Evolutionary conservation across 1,284 basidiomycete genomes (phyloP).

Genomic region (Ustilago shanxiensis): DNA sequence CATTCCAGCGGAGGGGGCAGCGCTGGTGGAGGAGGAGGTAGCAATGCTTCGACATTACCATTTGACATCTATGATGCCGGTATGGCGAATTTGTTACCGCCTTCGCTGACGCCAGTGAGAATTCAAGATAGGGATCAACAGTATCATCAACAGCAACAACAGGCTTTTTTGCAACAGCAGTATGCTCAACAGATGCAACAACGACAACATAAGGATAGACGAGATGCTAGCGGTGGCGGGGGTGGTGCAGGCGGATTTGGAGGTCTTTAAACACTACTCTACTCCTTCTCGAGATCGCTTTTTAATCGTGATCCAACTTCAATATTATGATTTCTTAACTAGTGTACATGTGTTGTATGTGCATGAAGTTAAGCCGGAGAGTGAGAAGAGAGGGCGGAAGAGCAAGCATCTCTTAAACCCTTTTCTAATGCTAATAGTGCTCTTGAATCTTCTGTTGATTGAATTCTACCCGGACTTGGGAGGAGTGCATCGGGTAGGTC

Average conservation of each 20-base stretch:
- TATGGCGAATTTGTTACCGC: slow-evolving; percentile 54
- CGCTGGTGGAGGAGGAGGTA: slow-evolving; percentile 4
- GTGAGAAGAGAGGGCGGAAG: slow-evolving; percentile 2
- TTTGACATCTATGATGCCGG: slow-evolving; percentile 61
- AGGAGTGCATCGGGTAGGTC: slow-evolving; percentile 37
- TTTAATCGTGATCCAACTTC: neutral
- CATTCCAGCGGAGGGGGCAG: neutral
- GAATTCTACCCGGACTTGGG: neutral
- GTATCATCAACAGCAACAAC: slow-evolving; percentile 28
- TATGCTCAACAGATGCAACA: slow-evolving; percentile 23
- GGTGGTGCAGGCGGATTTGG: slow-evolving; percentile 24
- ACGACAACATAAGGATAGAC: slow-evolving; percentile 3
- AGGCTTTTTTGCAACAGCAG: slow-evolving; percentile 27
- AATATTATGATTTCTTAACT: neutral
- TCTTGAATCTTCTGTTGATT: slow-evolving; percentile 33
- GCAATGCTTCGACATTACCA: slow-evolving; percentile 34
- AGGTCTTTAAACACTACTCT: slow-evolving; percentile 10
- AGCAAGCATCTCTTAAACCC: slow-evolving; percentile 38
- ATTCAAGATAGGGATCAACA: slow-evolving; percentile 50
- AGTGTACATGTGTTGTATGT: neutral
- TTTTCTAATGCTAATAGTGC: slow-evolving; percentile 52
- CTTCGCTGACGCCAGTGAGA: slow-evolving; percentile 38
- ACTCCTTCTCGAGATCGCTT: neutral
- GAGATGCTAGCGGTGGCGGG: slow-evolving; percentile 14
- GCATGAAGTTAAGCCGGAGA: neutral